Evolutionary conservation across 2,329 filamentous ascomycete species (phyloP), one percentile per base, ranked within the genome.

Genomic region (Seiridium cupressi): DNA sequence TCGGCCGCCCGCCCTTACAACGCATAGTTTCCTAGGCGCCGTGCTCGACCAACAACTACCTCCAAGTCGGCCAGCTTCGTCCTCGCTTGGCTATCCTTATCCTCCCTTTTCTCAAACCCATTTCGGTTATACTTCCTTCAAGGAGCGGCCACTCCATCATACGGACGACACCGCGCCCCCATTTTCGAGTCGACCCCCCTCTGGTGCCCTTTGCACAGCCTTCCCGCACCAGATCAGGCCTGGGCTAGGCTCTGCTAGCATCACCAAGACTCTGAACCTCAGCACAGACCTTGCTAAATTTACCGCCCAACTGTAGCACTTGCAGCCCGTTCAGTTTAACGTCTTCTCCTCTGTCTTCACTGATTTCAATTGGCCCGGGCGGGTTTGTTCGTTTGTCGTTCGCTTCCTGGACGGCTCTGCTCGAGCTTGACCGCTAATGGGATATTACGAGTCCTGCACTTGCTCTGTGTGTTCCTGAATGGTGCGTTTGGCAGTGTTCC

Each of bases 261-360:
- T 44, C 55, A 18, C 44, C 55, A 51, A 13, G 42, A 34, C 44
- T 5, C 55, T 51, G 44, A 46, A 32, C 54, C 18, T 46, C 57
- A 54, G 57, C 57, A 59, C 57, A 54, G 57, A 59, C 57, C 57
- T 54, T 54, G 32, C 57, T 53, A 26, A 35, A 59, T 53, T 59
- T 59, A 46, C 38, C 49, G 48, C 10, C n/a, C 36, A 11, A 46
- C 18, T 26, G 18, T 26, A 26, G 18, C 18, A 26, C 18, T 26
- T 26, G 18, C 18, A 26, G 18, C 18, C 18, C 18, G 53, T 56
- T 18, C 26, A 46, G 10, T 44, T 44, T 10, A 55, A 55, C 53
- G 36, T 55, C 53, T 32, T 42, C 36, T 54, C 26, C 31, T 32
- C 42, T 55, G 38, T 44, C 38, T 55, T 18, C 34, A 53, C 35